Evolutionary conservation across 768 basidiomycete species (phyloP).

Genomic region (Piloderma croceum): DNA sequence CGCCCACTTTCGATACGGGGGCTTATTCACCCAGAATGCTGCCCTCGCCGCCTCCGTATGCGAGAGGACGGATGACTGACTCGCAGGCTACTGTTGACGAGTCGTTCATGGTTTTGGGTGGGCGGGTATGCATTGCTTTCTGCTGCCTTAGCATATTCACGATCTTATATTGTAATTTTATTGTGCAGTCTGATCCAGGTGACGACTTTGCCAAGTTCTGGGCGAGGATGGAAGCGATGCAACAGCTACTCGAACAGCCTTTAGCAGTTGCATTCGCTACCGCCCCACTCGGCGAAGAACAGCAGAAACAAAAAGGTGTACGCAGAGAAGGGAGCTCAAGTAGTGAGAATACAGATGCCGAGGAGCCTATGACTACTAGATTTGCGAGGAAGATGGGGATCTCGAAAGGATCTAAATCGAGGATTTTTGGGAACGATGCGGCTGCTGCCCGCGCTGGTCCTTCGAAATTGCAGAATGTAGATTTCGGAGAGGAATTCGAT

Average conservation of each 20-base stretch:
- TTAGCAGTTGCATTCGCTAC: slow-evolving; percentile 79
- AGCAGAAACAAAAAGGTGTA: slow-evolving; percentile 21
- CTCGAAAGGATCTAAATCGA: neutral
- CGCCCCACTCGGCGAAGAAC: slow-evolving; percentile 54
- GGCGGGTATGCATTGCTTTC: slow-evolving; percentile 45
- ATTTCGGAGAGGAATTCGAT: slow-evolving; percentile 46
- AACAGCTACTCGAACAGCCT: slow-evolving; percentile 78
- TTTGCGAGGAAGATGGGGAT: slow-evolving; percentile 40
- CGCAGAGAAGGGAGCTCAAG: slow-evolving; percentile 49
- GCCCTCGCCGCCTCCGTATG: slow-evolving; percentile 43
- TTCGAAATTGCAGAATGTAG: neutral
- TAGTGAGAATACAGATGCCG: slow-evolving; percentile 65
- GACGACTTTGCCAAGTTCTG: slow-evolving; percentile 89
- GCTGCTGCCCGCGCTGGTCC: neutral
- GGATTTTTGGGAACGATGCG: neutral
- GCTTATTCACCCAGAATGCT: slow-evolving; percentile 24
- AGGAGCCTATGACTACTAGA: slow-evolving; percentile 56
- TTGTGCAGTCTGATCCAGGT: slow-evolving; percentile 63
- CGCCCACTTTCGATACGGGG: slow-evolving; percentile 13
- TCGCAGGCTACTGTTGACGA: slow-evolving; percentile 70
- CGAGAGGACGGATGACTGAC: slow-evolving; percentile 34
- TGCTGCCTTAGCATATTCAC: slow-evolving; percentile 6
- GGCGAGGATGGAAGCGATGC: slow-evolving; percentile 81
- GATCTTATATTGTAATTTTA: slow-evolving; percentile 4
- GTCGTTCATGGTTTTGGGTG: slow-evolving; percentile 84